Conservation (phyloP, 805 yeast species). For the Gaillardinia entomophila region DNA sequence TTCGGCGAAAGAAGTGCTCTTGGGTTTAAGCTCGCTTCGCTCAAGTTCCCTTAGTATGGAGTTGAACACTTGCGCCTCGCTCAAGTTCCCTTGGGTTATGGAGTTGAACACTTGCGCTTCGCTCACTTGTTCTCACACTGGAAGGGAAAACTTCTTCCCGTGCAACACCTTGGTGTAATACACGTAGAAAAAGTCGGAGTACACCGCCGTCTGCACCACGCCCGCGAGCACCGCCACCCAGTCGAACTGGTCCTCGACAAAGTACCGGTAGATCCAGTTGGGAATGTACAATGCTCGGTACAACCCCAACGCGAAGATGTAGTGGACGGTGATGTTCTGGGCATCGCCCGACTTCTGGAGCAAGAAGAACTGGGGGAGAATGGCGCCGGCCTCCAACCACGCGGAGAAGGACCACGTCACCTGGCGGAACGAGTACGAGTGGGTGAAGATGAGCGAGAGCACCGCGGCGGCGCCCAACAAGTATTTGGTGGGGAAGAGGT, state of each 20-base stretch:
- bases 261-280: constrained; percentile 90
- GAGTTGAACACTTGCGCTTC: too few species aligned
- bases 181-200: constrained; percentile 93
- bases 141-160: constrained; percentile 72
- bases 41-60: too few species aligned
- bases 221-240: constrained; percentile 74
- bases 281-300: constrained; percentile 89
- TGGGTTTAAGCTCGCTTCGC: too few species aligned
- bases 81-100: too few species aligned
- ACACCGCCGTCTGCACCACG: constrained; percentile 74
- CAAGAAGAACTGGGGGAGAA: constrained; percentile 88
- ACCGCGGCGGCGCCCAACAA: constrained; percentile 59
- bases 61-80: too few species aligned
- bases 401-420: constrained; percentile 81
- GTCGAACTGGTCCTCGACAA: constrained; percentile 59
- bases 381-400: constrained; percentile 91
- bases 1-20: too few species aligned
- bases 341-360: constrained; percentile 87
- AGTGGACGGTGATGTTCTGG: constrained; percentile 81
- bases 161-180: constrained; percentile 76
- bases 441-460: constrained; percentile 55
- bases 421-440: constrained; percentile 57
- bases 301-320: constrained; percentile 87
- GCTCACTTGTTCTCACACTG: too few species aligned
- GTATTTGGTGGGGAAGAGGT: constrained; percentile 69